phyloP scores from a whole-genome alignment of 495 filamentous ascomycete genomes.

The Penicillium pancosmium region DNA sequence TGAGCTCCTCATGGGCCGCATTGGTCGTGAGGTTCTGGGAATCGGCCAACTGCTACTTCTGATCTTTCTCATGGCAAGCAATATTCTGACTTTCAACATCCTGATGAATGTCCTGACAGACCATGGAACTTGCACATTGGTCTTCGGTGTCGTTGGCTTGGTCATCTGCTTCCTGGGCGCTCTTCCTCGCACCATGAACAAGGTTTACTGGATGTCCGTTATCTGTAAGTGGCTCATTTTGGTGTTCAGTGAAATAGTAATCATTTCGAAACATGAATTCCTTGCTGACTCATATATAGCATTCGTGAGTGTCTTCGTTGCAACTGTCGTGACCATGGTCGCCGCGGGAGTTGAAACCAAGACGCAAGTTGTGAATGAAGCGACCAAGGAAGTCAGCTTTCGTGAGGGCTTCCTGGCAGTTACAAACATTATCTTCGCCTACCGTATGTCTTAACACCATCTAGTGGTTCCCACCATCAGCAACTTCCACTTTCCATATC shows the following conservation, averaged over 20 bases:
- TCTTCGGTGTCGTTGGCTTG: conserved; percentile 66
- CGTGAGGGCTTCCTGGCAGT: conserved; percentile 34
- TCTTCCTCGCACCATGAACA: conserved; percentile 65
- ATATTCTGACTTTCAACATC: conserved; percentile 68
- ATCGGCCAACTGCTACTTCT: conserved; percentile 65
- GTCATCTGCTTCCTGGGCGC: conserved; percentile 63
- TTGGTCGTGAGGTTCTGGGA: conserved; percentile 65
- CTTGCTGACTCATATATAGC: conserved; percentile 23
- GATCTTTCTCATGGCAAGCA: conserved; percentile 73
- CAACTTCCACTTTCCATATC: background rate
- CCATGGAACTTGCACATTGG: conserved; percentile 66
- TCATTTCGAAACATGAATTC: background rate
- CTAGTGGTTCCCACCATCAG: too few species aligned
- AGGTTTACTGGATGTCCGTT: conserved; percentile 62
- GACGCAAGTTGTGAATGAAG: conserved; percentile 21
- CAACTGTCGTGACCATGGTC: conserved; percentile 73
- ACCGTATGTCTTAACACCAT: conserved; percentile 28
- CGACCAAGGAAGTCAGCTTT: conserved; percentile 25
- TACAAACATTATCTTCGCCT: conserved; percentile 47
- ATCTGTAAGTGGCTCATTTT: conserved; percentile 38
- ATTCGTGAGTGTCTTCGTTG: conserved; percentile 66
- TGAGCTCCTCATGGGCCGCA: conserved; percentile 62
- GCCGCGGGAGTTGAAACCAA: conserved; percentile 52
- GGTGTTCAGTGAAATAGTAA: background rate
- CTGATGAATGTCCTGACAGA: conserved; percentile 66